Base-by-base conservation (phyloP, 805 yeast genomes). In the Saccharomycopsis selenospora region DNA sequence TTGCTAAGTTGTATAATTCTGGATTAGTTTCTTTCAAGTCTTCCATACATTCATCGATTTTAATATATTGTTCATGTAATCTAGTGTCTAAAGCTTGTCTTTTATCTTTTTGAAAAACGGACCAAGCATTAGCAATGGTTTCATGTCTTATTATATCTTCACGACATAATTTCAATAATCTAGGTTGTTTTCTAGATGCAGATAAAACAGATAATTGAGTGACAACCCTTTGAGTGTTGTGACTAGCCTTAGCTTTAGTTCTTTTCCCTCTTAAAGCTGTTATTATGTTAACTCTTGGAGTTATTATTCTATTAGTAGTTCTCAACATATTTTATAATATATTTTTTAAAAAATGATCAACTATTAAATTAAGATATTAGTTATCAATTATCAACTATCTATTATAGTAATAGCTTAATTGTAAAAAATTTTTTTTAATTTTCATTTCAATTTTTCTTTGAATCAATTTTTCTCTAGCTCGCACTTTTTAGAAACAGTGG, bases 141-240 rank as follows among this genome's bases (percentile, higher is more conserved):
- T 79, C 77, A 62, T 91, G 98, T 60, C 93, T 85, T 54, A 91
- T 73, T 49, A 82, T 71, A 61, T 93, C 98, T 64, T 90, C 97
- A 23, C 75, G 70, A 56, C 82, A 75, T 28, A 89, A 69, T 59
- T 82, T 86, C 54, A 93, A 65, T 57, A 87, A 69, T 57, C 80
- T 78, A 42, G 99, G 99, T 65, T 82, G 90, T 65, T 89, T 91
- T 69, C 89, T 81, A 50, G 84, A 76, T 5, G 95, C 96, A 10
- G 93, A 79, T 57, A 90, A 64, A 20, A 91, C 95, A 36, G 95
- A 82, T 54, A 91, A 73, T 67, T 68, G 75, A 7, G 71, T 69
- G 50, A 73, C 62, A 29, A 70, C 65, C 48, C 77, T 68, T 62
- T 75, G 71, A 42, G 73, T 69, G 45, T 71, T 71, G 24, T 82